phyloP scores from a whole-genome alignment of 148 eudicot species.

The Heliamphora exappendiculata region DNA sequence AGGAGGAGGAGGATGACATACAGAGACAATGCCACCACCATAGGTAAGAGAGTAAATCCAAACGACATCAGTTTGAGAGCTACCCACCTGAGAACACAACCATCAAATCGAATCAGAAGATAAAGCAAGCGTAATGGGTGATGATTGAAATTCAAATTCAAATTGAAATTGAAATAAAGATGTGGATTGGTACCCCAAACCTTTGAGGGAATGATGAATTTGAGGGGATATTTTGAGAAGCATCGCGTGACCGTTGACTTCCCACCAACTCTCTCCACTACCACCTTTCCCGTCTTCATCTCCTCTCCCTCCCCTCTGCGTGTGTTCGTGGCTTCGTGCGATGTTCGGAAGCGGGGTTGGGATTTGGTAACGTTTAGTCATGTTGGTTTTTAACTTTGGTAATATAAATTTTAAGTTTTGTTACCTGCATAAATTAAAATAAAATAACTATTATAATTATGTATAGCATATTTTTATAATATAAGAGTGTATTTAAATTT shows the following conservation, averaged over 20 bases:
- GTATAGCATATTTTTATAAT: too few relatives aligned
- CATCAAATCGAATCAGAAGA: neutral
- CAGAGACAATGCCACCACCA: slow-evolving; percentile 97
- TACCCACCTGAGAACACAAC: slow-evolving; percentile 50
- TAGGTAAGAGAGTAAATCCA: slow-evolving; percentile 92
- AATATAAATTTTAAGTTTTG: too few relatives aligned
- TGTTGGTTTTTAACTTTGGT: too few relatives aligned
- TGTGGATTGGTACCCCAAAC: slow-evolving; percentile 17
- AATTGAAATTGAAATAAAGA: neutral
- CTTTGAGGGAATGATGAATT: slow-evolving; percentile 82
- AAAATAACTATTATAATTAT: too few relatives aligned
- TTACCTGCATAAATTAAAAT: too few relatives aligned
- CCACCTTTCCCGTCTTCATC: slow-evolving; percentile 61
- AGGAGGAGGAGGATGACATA: slow-evolving; percentile 19
- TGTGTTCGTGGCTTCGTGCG: neutral
- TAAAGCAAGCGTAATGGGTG: neutral
- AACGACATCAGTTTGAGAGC: slow-evolving; percentile 60
- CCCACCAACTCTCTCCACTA: slow-evolving; percentile 51
- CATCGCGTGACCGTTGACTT: slow-evolving; percentile 71
- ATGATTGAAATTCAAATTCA: neutral
- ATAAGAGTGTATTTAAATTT: too few relatives aligned
- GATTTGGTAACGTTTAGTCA: too few relatives aligned
- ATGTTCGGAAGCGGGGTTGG: too few relatives aligned
- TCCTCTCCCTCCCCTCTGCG: neutral
- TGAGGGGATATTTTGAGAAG: slow-evolving; percentile 86